These are phyloP conservation scores for Globisporangium camurandrum DNA, from an alignment of 352 stramenopile species.

Conservation along the genomic window DNA sequence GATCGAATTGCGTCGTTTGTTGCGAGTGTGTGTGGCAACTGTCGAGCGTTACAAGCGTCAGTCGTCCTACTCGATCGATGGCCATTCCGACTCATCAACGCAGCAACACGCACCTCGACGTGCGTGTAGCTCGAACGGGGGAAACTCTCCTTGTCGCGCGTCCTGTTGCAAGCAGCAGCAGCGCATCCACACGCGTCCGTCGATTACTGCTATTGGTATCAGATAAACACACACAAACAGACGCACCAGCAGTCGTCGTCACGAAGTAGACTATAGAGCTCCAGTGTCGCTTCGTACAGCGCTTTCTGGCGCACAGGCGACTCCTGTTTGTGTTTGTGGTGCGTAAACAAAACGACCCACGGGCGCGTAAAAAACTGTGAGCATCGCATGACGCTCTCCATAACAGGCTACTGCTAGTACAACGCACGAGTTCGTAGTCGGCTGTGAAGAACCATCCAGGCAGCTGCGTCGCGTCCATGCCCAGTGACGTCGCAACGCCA, in stretches of 20 bases:
- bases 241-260: constrained; percentile 65
- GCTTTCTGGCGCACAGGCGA: constrained; percentile 34
- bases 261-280: constrained; percentile 56
- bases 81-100: no score
- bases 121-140: constrained; percentile 68
- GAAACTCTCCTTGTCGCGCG: constrained; percentile 73
- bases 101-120: constrained; percentile 28
- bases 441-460: constrained; percentile 65
- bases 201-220: no score
- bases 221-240: neutral
- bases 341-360: neutral
- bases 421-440: constrained; percentile 40
- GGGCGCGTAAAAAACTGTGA: neutral
- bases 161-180: constrained; percentile 21
- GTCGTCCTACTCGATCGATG: neutral
- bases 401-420: no score
- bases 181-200: no score
- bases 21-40: constrained; percentile 23
- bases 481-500: constrained; percentile 45
- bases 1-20: constrained; percentile 17
- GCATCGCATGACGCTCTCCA: no score
- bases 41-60: neutral
- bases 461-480: constrained; percentile 26
- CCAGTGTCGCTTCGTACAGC: constrained; percentile 35
- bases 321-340: no score